These are phyloP conservation scores for Fusarium denticulatum DNA, from an alignment of 2,329 filamentous ascomycete species.

Conservation along the genomic window DNA sequence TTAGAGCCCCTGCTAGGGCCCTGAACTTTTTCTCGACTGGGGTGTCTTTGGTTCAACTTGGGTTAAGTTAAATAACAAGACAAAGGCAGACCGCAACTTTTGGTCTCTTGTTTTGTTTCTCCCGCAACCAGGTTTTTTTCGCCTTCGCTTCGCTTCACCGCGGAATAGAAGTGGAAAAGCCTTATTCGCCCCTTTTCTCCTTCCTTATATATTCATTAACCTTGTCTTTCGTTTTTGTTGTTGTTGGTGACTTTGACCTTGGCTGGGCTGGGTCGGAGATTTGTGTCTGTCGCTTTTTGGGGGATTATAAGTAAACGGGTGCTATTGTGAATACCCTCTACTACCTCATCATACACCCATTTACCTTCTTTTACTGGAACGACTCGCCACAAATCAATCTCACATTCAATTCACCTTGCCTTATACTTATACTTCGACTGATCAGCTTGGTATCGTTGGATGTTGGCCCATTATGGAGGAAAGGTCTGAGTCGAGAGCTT, in stretches of 20 bases:
- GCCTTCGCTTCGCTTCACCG: constrained; percentile 38
- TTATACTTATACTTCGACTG: background rate
- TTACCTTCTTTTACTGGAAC: background rate
- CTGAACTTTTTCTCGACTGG: background rate
- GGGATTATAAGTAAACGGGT: background rate
- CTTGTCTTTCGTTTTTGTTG: background rate
- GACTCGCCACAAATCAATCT: constrained; percentile 2
- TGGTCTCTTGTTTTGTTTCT: constrained; percentile 20
- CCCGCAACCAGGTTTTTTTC: constrained; percentile 20
- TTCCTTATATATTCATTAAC: background rate
- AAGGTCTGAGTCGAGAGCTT: constrained; percentile 55
- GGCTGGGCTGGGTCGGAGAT: constrained; percentile 41
- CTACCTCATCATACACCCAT: background rate
- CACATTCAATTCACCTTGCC: background rate
- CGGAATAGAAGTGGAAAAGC: constrained; percentile 7
- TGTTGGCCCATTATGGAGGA: constrained; percentile 44
- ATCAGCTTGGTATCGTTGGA: constrained; percentile 23
- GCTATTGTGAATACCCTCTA: constrained; percentile 26
- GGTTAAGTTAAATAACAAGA: constrained; percentile 25
- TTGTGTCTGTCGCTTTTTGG: constrained; percentile 33
- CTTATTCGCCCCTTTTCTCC: background rate
- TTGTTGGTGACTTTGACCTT: constrained; percentile 11
- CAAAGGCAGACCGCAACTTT: constrained; percentile 43
- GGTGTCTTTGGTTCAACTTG: constrained; percentile 2
- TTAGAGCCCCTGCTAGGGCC: constrained; percentile 29